Percentiles rank a stretch among this genome's conserved stretches.
Evolutionary conservation across 352 stramenopile genomes (phyloP).

Genomic region (Phytophthora pisi): DNA sequence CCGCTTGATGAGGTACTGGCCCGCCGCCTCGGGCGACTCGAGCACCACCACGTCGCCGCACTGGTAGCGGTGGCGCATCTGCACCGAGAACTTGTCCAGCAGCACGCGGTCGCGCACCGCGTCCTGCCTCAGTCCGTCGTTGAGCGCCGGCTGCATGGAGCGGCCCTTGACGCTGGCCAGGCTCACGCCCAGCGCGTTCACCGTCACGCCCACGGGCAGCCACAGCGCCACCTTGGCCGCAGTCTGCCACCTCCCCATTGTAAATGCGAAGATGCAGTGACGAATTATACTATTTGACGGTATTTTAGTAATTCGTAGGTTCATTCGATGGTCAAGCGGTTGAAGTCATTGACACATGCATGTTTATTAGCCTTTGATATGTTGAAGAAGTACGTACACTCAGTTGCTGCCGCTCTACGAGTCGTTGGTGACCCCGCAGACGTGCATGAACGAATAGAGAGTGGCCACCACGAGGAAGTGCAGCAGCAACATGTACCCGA

Average conservation of each 20-base stretch:
- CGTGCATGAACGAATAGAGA: constrained; percentile 89
- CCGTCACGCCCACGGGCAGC: constrained; percentile 78
- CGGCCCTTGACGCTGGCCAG: constrained; percentile 75
- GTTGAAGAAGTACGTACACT: background rate
- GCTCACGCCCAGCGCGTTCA: constrained; percentile 80
- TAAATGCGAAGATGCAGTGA: background rate
- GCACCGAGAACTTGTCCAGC: constrained; percentile 87
- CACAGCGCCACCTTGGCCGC: constrained; percentile 69
- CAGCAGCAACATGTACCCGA: constrained; percentile 85
- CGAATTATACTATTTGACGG: constrained; percentile 7
- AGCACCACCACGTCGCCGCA: constrained; percentile 86
- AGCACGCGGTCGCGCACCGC: constrained; percentile 79
- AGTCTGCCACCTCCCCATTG: constrained; percentile 70
- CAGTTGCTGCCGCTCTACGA: constrained; percentile 24
- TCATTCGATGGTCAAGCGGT: background rate
- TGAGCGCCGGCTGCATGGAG: constrained; percentile 86
- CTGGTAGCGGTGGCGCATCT: constrained; percentile 64
- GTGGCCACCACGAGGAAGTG: constrained; percentile 87
- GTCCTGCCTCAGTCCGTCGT: constrained; percentile 70
- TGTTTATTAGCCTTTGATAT: background rate
- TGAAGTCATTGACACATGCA: background rate
- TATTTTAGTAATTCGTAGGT: background rate
- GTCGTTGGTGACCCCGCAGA: constrained; percentile 80
- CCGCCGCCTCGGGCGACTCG: constrained; percentile 59
- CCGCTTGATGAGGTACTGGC: constrained; percentile 78